Conservation (phyloP, 2,329 filamentous ascomycete genomes). For the Metarhizium robertsii region DNA sequence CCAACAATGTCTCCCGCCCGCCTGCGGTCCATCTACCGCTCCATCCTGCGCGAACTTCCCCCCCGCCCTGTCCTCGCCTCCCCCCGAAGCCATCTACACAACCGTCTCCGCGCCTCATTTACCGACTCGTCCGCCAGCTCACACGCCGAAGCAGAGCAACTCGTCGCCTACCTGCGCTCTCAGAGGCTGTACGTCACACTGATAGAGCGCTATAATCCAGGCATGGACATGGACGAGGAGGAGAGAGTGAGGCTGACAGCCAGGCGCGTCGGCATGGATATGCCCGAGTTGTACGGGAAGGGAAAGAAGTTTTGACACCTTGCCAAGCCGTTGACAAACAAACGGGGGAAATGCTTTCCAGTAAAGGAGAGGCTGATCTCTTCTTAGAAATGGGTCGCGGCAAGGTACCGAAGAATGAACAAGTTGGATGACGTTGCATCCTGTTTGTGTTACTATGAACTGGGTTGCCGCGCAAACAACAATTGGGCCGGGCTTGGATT, state of each 20-base stretch:
- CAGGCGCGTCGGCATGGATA: constrained; percentile 78
- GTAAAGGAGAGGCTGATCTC: background rate
- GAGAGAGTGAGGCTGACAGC: constrained; percentile 79
- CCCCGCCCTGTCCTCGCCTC: constrained; percentile 48
- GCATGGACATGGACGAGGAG: constrained; percentile 77
- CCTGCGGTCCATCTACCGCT: constrained; percentile 74
- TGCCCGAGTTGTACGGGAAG: constrained; percentile 55
- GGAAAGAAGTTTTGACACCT: background rate
- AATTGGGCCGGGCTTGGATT: background rate
- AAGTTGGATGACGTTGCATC: no score
- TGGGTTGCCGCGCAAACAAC: no score
- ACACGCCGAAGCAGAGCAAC: constrained; percentile 53
- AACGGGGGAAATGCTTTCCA: background rate
- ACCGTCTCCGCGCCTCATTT: constrained; percentile 22
- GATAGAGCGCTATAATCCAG: constrained; percentile 87
- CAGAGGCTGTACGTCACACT: constrained; percentile 76
- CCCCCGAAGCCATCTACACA: constrained; percentile 44
- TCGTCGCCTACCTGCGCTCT: constrained; percentile 70
- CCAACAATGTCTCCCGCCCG: constrained; percentile 32
- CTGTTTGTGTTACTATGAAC: no score
- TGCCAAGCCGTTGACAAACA: background rate
- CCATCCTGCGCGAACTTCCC: constrained; percentile 81
- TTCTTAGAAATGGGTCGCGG: no score
- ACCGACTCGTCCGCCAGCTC: constrained; percentile 13
- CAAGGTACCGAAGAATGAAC: background rate